Conservation (phyloP, 2,329 filamentous ascomycete species). For the Monosporascus sp. region DNA sequence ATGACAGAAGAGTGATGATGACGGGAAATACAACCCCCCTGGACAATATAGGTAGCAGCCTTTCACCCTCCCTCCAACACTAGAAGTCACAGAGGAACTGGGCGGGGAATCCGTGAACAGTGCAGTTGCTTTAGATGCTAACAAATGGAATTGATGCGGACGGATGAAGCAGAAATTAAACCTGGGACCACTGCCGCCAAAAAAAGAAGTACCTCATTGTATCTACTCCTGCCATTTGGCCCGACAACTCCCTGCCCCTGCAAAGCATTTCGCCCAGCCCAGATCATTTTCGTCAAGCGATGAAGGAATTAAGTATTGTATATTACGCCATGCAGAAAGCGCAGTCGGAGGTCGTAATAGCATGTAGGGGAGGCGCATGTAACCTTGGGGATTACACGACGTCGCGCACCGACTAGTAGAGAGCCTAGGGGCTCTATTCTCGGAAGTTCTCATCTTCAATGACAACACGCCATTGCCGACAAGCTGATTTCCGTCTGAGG, state of each 20-base stretch:
- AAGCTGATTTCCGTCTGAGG: too few species aligned
- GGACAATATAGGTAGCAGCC: too few species aligned
- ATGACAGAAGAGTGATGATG: too few species aligned
- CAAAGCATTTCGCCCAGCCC: background rate
- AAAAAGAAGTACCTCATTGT: background rate
- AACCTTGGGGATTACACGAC: background rate
- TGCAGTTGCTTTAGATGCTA: too few species aligned
- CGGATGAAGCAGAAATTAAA: background rate
- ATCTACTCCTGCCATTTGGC: background rate
- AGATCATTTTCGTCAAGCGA: background rate
- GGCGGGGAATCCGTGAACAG: too few species aligned
- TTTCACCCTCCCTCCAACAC: too few species aligned
- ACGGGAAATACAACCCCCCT: too few species aligned
- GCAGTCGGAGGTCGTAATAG: background rate
- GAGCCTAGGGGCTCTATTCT: too few species aligned
- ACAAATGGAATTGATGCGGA: too few species aligned
- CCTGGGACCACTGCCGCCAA: background rate
- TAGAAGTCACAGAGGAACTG: too few species aligned
- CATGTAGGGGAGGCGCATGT: background rate
- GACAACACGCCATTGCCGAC: too few species aligned
- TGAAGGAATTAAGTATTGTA: background rate
- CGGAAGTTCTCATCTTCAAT: too few species aligned
- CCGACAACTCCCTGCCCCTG: background rate
- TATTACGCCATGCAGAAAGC: background rate
- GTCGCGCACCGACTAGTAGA: background rate